Percentiles rank a stretch among this genome's conserved stretches.
phyloP scores from a whole-genome alignment of 2,329 filamentous ascomycete species.

The Bertia moriformis region DNA sequence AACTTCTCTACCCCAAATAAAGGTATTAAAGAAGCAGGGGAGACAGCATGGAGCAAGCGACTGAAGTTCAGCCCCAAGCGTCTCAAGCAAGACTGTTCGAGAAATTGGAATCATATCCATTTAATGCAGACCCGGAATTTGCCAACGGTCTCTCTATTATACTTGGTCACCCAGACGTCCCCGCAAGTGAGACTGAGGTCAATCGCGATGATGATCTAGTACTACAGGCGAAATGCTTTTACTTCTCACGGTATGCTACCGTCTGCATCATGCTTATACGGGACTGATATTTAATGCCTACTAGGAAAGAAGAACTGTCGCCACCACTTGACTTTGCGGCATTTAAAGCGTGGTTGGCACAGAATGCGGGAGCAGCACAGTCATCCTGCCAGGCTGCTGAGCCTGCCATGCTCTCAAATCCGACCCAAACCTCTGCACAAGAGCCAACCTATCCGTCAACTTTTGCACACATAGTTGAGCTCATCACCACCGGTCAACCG shows the following conservation, averaged over 20 bases:
- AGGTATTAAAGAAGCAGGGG: too few relatives aligned
- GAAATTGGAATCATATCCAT: conserved; percentile 6
- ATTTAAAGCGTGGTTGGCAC: not conserved
- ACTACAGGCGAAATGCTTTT: conserved; percentile 28
- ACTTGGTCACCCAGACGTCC: conserved; percentile 21
- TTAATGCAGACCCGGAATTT: conserved; percentile 22
- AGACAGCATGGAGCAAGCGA: too few relatives aligned
- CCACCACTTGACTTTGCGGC: conserved; percentile 4
- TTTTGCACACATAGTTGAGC: not conserved
- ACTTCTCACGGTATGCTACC: conserved; percentile 22
- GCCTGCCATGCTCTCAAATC: too few relatives aligned
- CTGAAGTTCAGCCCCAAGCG: too few relatives aligned
- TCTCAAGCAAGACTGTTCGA: too few relatives aligned
- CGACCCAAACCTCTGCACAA: not conserved
- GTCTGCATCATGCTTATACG: conserved; percentile 1
- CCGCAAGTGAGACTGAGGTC: conserved; percentile 20
- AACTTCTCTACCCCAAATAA: too few relatives aligned
- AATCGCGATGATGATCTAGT: conserved; percentile 21
- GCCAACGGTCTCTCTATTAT: conserved; percentile 28
- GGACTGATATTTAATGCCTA: not conserved
- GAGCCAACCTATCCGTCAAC: not conserved
- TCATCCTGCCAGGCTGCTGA: too few relatives aligned
- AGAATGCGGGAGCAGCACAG: not conserved
- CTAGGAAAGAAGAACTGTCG: conserved; percentile 18
- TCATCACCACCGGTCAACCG: not conserved